A percentile compares a stretch with the other conserved stretches of the same genome.
These are phyloP conservation scores for Carallia pectinifolia DNA, from an alignment of 345 rosid genomes.

Conservation along the genomic window DNA sequence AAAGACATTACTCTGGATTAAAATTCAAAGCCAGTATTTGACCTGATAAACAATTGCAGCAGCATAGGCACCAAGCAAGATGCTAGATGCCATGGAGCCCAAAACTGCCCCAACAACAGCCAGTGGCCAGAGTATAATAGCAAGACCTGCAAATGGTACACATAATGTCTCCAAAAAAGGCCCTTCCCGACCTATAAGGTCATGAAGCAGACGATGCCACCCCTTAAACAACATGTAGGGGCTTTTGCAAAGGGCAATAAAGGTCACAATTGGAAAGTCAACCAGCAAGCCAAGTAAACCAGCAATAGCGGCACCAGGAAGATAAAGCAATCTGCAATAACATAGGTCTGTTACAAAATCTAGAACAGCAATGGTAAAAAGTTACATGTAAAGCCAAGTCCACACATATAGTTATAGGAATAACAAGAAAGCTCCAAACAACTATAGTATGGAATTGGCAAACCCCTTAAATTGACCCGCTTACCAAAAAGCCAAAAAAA, in stretches of 20 bases:
- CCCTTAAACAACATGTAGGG: constrained; percentile 94
- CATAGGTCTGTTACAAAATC: background rate
- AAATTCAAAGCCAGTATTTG: constrained; percentile 1
- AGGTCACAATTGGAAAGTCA: constrained; percentile 58
- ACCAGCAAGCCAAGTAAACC: constrained; percentile 60
- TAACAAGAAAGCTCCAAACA: too few relatives aligned
- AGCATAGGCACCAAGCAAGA: constrained; percentile 89
- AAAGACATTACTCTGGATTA: background rate
- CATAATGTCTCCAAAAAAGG: constrained; percentile 97
- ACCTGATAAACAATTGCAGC: constrained; percentile 83
- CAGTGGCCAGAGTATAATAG: constrained; percentile 90
- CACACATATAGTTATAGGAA: background rate
- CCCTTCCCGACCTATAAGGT: constrained; percentile 92
- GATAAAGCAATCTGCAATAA: constrained; percentile 56
- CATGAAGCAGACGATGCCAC: constrained; percentile 90
- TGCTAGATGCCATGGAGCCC: constrained; percentile 67
- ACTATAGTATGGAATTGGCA: too few relatives aligned
- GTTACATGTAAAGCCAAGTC: background rate
- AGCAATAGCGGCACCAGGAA: constrained; percentile 72
- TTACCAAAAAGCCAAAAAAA: too few relatives aligned
- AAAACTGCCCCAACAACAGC: constrained; percentile 87
- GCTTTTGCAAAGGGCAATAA: constrained; percentile 75
- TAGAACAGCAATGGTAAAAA: background rate
- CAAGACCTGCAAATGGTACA: constrained; percentile 95
- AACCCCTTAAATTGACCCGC: too few relatives aligned